Conservation (phyloP, 1,139 yeast genomes). For the Waltiozyma sp. region DNA sequence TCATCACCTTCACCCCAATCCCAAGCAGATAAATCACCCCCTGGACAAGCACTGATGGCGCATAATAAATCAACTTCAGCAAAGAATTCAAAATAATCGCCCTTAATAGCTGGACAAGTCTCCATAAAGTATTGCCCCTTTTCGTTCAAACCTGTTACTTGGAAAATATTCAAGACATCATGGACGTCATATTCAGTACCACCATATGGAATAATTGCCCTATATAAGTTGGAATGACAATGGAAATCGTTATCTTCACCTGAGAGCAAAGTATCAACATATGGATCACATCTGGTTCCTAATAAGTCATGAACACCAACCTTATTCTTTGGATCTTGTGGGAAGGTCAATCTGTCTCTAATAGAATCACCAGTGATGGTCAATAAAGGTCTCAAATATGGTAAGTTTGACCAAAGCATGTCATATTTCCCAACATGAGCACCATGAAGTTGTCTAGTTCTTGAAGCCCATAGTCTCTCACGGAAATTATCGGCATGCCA, state of each 20-base stretch:
- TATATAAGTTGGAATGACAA: conserved; percentile 52
- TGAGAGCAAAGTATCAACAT: conserved; percentile 50
- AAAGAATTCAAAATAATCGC: conserved; percentile 54
- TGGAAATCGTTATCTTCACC: conserved; percentile 58
- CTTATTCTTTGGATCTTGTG: conserved; percentile 6
- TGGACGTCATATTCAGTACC: conserved; percentile 58
- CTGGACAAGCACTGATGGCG: conserved; percentile 62
- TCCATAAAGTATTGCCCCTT: conserved; percentile 63
- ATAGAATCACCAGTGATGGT: conserved; percentile 55
- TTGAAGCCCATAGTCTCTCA: conserved; percentile 59
- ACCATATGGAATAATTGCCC: conserved; percentile 49
- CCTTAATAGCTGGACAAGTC: conserved; percentile 48
- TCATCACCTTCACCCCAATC: conserved; percentile 56
- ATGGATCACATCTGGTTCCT: conserved; percentile 63
- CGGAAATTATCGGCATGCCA: conserved; percentile 53
- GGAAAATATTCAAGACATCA: conserved; percentile 60
- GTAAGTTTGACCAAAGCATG: conserved; percentile 54
- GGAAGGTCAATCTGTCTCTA: conserved; percentile 21
- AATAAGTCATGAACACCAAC: conserved; percentile 43
- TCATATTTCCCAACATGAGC: conserved; percentile 55
- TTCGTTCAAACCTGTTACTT: conserved; percentile 56
- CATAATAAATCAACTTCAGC: conserved; percentile 57
- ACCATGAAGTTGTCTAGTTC: conserved; percentile 58
- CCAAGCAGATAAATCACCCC: conserved; percentile 61
- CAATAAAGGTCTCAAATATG: conserved; percentile 50